These are phyloP conservation scores for Exophiala lecanii-corni DNA, from an alignment of 2,329 filamentous ascomycete genomes.

Conservation along the genomic window DNA sequence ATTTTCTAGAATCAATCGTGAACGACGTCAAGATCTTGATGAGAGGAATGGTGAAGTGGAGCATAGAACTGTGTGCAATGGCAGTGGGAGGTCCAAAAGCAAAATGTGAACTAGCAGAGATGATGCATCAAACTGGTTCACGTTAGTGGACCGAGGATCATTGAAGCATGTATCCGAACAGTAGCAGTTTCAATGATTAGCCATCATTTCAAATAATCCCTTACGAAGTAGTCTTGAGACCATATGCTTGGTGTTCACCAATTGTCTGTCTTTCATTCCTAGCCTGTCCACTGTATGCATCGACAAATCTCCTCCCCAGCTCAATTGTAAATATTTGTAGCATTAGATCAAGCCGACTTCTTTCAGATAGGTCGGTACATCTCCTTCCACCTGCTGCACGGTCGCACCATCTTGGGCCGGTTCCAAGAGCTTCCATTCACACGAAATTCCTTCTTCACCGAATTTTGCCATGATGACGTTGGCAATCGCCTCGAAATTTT, in stretches of 20 bases:
- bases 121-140: slow-evolving; percentile 12
- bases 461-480: slow-evolving; percentile 71
- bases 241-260: no score
- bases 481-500: slow-evolving; percentile 84
- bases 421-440: slow-evolving; percentile 81
- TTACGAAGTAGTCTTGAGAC: not conserved
- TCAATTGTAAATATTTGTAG: no score
- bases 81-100: slow-evolving; percentile 14
- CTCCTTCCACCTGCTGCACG: slow-evolving; percentile 28
- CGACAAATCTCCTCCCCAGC: no score
- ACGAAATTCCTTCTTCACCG: slow-evolving; percentile 59
- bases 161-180: slow-evolving; percentile 19
- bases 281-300: no score
- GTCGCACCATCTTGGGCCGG: slow-evolving; percentile 65
- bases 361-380: slow-evolving; percentile 12
- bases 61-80: slow-evolving; percentile 20
- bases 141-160: slow-evolving; percentile 11
- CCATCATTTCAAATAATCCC: slow-evolving; percentile 21
- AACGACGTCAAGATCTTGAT: slow-evolving; percentile 24
- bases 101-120: slow-evolving; percentile 16
- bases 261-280: no score
- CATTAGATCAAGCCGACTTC: not conserved
- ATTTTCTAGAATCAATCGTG: slow-evolving; percentile 19
- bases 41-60: slow-evolving; percentile 17
- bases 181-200: slow-evolving; percentile 23